A percentile compares a stretch with the other conserved stretches of the same genome.
These are phyloP conservation scores for Pseudopyricularia cyperi DNA, from an alignment of 2,329 filamentous ascomycete genomes.

Conservation along the genomic window DNA sequence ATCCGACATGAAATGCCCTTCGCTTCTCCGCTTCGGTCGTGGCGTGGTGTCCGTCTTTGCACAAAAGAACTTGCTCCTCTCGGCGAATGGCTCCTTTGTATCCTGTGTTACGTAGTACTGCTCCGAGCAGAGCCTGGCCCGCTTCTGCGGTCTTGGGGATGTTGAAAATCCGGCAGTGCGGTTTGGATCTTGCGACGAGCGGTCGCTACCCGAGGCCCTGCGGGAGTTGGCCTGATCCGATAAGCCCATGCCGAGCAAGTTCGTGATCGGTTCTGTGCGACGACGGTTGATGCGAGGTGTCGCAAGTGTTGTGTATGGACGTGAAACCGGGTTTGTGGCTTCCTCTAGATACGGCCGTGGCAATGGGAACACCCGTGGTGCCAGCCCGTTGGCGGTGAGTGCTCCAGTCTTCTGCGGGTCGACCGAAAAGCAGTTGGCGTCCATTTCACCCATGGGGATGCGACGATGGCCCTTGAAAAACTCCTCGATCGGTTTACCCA, in stretches of 20 bases:
- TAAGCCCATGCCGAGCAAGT: constrained; percentile 19
- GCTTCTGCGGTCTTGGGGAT: constrained; percentile 36
- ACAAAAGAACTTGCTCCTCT: constrained; percentile 44
- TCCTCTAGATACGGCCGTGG: constrained; percentile 42
- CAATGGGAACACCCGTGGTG: constrained; percentile 44
- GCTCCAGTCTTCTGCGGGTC: constrained; percentile 33
- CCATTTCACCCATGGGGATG: constrained; percentile 49
- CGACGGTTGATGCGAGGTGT: constrained; percentile 29
- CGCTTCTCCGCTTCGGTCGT: constrained; percentile 22
- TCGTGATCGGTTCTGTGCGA: constrained; percentile 37
- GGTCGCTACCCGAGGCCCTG: constrained; percentile 9
- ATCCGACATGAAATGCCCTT: constrained; percentile 35
- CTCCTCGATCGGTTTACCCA: constrained; percentile 36
- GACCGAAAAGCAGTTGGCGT: constrained; percentile 45
- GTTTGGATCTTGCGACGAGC: neutral
- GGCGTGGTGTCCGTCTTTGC: constrained; percentile 11
- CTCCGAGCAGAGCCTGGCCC: constrained; percentile 40
- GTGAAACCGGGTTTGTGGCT: constrained; percentile 9
- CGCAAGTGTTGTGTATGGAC: constrained; percentile 18
- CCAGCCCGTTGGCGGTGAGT: constrained; percentile 33
- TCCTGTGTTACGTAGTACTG: constrained; percentile 8
- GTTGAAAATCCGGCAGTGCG: neutral
- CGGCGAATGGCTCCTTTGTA: constrained; percentile 12
- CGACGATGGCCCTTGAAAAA: constrained; percentile 39
- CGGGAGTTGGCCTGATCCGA: constrained; percentile 10